phyloP scores from a whole-genome alignment of 345 rosid genomes.

The Salix arbutifolia region DNA sequence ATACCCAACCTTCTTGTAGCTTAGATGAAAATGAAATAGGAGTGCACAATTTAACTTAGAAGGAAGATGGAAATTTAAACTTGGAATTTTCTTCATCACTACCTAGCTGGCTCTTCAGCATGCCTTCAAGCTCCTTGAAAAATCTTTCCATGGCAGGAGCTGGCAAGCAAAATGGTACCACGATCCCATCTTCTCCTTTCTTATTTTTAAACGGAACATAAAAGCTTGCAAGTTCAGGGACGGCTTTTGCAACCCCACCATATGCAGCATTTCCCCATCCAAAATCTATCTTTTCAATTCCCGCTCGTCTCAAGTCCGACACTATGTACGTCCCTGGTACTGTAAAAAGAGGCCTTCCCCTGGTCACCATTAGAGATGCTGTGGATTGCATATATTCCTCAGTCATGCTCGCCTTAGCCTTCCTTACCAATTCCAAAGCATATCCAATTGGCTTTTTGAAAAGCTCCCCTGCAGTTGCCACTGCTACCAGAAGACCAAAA shows the following conservation, averaged over 20 bases:
- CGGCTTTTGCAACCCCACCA: constrained; percentile 17
- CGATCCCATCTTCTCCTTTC: constrained; percentile 15
- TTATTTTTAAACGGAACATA: not conserved
- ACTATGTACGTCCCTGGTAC: constrained; percentile 9
- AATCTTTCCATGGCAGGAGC: constrained; percentile 10
- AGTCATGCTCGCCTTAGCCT: not conserved
- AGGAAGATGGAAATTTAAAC: too few relatives aligned
- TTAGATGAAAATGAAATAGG: too few relatives aligned
- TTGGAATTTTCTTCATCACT: too few relatives aligned
- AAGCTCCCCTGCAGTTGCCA: constrained; percentile 1
- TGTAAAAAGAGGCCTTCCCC: constrained; percentile 21
- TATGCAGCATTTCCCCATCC: constrained; percentile 29
- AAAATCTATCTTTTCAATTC: constrained; percentile 21
- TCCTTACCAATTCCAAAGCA: constrained; percentile 2
- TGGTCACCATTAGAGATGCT: constrained; percentile 18
- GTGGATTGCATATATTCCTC: constrained; percentile 24
- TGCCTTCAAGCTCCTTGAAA: not conserved
- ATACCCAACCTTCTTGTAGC: too few relatives aligned
- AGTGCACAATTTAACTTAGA: too few relatives aligned
- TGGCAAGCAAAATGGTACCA: constrained; percentile 15
- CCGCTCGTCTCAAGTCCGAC: constrained; percentile 17
- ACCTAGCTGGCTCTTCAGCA: not conserved
- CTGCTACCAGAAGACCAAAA: constrained; percentile 9
- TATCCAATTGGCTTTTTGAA: not conserved
- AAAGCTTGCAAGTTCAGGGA: constrained; percentile 4